Evolutionary conservation across 2,329 filamentous ascomycete species (phyloP), one percentile per base, ranked within the genome.

Genomic region (Alternaria sp.): DNA sequence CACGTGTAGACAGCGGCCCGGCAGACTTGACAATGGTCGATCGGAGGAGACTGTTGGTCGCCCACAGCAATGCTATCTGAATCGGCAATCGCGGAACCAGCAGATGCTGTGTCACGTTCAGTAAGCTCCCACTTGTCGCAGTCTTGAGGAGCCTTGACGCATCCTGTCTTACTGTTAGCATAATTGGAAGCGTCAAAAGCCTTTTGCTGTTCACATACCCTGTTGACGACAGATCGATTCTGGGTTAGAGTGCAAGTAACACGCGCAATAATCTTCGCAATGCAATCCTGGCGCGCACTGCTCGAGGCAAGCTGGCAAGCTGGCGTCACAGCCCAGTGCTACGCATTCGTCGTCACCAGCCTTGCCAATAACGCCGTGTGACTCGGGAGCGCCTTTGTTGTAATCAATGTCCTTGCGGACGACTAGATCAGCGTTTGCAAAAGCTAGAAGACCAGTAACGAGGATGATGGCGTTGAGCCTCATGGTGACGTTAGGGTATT

Each of bases 111-210:
- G 50, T 52, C 50, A 34, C 25, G 36, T 18, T 52, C 25, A 25
- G 50, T 38, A 16, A 30, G 28, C 16, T 52, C n/a, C 50, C 50
- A 52, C n/a, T 30, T 38, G 18, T 41, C 50, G 50, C 50, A 41
- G 8, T 41, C 50, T 30, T 52, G 32, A 30, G 50, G 50, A 28
- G 50, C 50, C 34, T 52, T 25, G 36, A 52, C 50, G 36, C 50
- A 52, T 18, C 34, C 50, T 52, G 30, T 38, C 20, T 16, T 27
- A 50, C 6, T n/a, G 20, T 50, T 38, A 50, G 30, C 14, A 49
- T 22, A 25, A 14, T 9, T 25, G 5, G 14, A 49, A 36, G 1
- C 2, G 46, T 4, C 14, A 12, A 22, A 34, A 25, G 22, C 12
- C 30, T 49, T 5, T 36, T 14, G 28, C 12, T 22, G n/a, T 32